A percentile compares a stretch with the other conserved stretches of the same genome.
Conservation (phyloP, 441 rosid genomes). For the Aleurites moluccanus region DNA sequence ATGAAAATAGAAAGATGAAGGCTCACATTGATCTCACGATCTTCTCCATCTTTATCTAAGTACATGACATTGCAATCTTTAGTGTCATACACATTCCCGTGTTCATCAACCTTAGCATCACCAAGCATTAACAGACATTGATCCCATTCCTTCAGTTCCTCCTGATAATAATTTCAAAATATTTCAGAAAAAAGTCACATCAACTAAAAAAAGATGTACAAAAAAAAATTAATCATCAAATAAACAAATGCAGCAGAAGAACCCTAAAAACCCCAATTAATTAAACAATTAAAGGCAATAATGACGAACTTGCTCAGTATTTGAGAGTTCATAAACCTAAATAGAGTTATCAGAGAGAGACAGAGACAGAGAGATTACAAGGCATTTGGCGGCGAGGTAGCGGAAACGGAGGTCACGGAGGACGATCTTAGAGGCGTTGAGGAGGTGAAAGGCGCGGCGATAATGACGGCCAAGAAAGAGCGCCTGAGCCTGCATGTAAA, state of each 20-base stretch:
- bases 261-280: not conserved
- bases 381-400: slow-evolving; percentile 97
- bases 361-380: slow-evolving; percentile 38
- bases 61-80: slow-evolving; percentile 62
- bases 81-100: slow-evolving; percentile 70
- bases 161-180: slow-evolving; percentile 39
- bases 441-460: slow-evolving; percentile 95
- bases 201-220: not conserved
- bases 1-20: not conserved
- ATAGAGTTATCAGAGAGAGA: not conserved
- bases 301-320: not conserved
- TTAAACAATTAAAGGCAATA: not conserved
- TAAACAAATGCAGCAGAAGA: not conserved
- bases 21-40: slow-evolving; percentile 86
- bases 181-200: not conserved
- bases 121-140: slow-evolving; percentile 86
- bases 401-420: slow-evolving; percentile 93
- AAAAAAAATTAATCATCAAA: slow-evolving; percentile 1
- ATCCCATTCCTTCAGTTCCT: slow-evolving; percentile 97
- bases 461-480: slow-evolving; percentile 88
- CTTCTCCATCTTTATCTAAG: slow-evolving; percentile 89
- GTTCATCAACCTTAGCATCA: slow-evolving; percentile 85
- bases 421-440: slow-evolving; percentile 83
- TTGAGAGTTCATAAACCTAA: not conserved
- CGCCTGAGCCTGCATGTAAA: slow-evolving; percentile 95